Conservation (phyloP, 192 early-diverging fungal species). For the Backusella psychrophila region DNA sequence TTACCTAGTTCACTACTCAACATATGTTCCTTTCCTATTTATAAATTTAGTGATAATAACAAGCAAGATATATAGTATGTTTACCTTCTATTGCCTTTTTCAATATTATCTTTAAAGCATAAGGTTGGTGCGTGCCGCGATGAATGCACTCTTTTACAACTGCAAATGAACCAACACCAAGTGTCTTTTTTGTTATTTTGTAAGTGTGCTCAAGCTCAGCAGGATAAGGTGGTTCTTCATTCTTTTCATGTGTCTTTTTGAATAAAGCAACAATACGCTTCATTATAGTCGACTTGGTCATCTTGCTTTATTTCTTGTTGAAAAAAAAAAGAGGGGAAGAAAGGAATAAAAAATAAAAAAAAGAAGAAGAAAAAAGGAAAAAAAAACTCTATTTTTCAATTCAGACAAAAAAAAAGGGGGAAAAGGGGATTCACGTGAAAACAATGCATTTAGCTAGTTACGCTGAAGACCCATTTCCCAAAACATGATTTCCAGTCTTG, state of each 20-base stretch:
- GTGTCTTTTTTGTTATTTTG: slow-evolving; percentile 43
- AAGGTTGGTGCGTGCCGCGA: slow-evolving; percentile 51
- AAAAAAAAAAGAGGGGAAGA: neutral
- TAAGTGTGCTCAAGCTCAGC: slow-evolving; percentile 30
- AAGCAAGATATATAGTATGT: too few species aligned
- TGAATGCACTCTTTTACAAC: slow-evolving; percentile 66
- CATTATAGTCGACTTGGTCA: slow-evolving; percentile 34
- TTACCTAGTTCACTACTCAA: slow-evolving; percentile 60
- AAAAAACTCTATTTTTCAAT: neutral
- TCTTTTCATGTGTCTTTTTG: slow-evolving; percentile 38
- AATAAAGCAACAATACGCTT: slow-evolving; percentile 38
- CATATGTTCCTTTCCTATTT: slow-evolving; percentile 58
- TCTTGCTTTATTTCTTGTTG: neutral
- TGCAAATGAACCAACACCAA: slow-evolving; percentile 57
- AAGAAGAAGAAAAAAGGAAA: neutral
- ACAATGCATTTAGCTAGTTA: slow-evolving; percentile 10
- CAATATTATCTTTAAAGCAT: slow-evolving; percentile 75
- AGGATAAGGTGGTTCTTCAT: slow-evolving; percentile 29
- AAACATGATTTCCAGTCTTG: slow-evolving; percentile 70
- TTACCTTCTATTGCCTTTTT: slow-evolving; percentile 55
- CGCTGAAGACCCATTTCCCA: slow-evolving; percentile 59
- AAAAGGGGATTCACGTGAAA: neutral
- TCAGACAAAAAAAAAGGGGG: neutral
- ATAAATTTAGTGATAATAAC: neutral
- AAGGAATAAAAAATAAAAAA: neutral